Base-by-base conservation (phyloP, 768 basidiomycete species). In the Phlebiopsis flavidoalba region DNA sequence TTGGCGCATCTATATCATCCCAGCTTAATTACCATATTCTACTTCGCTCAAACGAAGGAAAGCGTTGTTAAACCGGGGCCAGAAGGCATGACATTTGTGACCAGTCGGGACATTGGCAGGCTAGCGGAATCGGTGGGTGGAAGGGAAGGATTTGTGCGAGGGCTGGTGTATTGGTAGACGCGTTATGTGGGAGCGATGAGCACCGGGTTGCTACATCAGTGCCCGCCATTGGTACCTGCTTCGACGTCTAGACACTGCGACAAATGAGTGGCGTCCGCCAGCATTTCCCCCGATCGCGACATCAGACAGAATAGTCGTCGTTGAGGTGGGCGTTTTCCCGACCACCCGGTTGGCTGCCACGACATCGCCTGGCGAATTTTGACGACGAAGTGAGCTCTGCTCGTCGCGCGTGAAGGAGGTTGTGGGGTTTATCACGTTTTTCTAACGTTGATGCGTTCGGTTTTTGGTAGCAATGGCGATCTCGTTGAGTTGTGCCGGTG, bases 11-110 rank as follows among this genome's bases (percentile, higher is more conserved):
- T n/a, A n/a, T n/a, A n/a, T n/a, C n/a, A n/a, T n/a, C n/a, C n/a
- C n/a, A n/a, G n/a, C n/a, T n/a, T n/a, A n/a, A n/a, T n/a, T n/a
- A n/a, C 55, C 26, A 63, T 35, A n/a, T 31, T 65, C 52, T n/a
- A n/a, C n/a, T 47, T 67, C 53, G 48, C n/a, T 66, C 17, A 61
- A 65, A 48, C 49, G 60, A 21, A 43, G 49, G 54, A 40, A 54
- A n/a, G n/a, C n/a, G n/a, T n/a, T n/a, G 51, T 51, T n/a, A n/a
- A n/a, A 48, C 14, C 60, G 62, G 8, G 54, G 64, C n/a, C 8
- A 62, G 57, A 11, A 36, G 46, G 57, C 33, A 6, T 36, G 43
- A 24, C 33, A 37, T 22, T 6, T 31, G 26, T 31, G 26, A 31
- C 26, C 3, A 31, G n/a, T 52, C n/a, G 33, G 62, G 22, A 45